Conservation (phyloP, 2,329 filamentous ascomycete species). For the Fusarium clavum region DNA sequence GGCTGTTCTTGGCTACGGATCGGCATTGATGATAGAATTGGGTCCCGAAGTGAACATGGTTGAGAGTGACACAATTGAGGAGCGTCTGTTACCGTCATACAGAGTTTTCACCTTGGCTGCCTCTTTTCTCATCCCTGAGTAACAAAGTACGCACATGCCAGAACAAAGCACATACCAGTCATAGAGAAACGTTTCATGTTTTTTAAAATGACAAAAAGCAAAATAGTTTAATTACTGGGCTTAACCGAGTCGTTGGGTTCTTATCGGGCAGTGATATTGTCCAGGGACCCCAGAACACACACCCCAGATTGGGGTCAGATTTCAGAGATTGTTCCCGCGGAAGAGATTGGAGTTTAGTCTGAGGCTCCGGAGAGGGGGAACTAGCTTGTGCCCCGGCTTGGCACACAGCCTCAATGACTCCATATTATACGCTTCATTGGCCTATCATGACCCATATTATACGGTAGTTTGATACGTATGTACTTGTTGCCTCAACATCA, state of each 20-base stretch:
- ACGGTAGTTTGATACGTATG: neutral
- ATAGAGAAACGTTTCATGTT: constrained; percentile 2
- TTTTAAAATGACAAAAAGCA: constrained; percentile 1
- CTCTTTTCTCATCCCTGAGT: constrained; percentile 11
- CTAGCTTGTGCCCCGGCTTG: constrained; percentile 31
- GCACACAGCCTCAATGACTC: constrained; percentile 32
- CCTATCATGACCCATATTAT: neutral
- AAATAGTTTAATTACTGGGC: constrained; percentile 43
- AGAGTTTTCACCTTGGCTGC: neutral
- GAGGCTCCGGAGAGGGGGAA: constrained; percentile 6
- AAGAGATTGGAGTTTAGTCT: constrained; percentile 1
- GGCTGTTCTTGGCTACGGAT: constrained; percentile 32
- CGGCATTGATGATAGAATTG: neutral
- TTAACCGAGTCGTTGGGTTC: constrained; percentile 45
- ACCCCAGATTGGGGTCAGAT: neutral
- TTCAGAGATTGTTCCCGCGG: neutral
- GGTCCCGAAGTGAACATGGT: neutral
- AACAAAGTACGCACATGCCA: neutral
- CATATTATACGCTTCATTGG: too few relatives aligned
- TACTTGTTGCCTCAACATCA: neutral
- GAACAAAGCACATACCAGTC: neutral
- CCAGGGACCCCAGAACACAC: neutral
- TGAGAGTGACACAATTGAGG: neutral
- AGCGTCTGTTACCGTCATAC: constrained; percentile 6
- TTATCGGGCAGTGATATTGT: constrained; percentile 20